A percentile compares a stretch with the other conserved stretches of the same genome.
Conservation (phyloP, 352 stramenopile genomes). For the Phytophthora lateralis region DNA sequence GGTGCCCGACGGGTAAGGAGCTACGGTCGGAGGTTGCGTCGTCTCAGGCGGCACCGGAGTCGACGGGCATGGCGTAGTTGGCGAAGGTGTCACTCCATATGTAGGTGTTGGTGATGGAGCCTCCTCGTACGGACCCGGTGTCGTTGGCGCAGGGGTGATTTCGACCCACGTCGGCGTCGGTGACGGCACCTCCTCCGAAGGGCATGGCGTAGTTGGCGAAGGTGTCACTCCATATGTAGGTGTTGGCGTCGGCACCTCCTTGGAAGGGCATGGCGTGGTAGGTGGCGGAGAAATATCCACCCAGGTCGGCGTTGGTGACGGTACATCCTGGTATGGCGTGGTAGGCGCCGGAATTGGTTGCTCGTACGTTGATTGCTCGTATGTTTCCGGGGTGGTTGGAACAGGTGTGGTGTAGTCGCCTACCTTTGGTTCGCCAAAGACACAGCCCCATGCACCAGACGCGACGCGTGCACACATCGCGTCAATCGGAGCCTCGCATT, state of each 20-base stretch:
- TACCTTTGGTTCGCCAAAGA: slow-evolving; percentile 27
- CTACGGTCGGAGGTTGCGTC: neutral
- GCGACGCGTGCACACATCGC: slow-evolving; percentile 52
- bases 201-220: slow-evolving; percentile 7
- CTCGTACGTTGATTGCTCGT: slow-evolving; percentile 2
- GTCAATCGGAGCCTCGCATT: slow-evolving; percentile 54
- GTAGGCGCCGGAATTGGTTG: slow-evolving; percentile 4
- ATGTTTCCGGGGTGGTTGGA: slow-evolving; percentile 29
- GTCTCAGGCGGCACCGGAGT: neutral
- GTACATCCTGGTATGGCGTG: slow-evolving; percentile 1
- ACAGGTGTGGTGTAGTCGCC: slow-evolving; percentile 22
- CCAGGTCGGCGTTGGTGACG: slow-evolving; percentile 8
- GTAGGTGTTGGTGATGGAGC: neutral
- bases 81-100: too few species aligned
- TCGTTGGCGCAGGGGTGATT: slow-evolving; percentile 8
- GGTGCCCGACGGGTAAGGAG: neutral
- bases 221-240: neutral
- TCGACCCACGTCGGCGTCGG: neutral
- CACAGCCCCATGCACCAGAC: slow-evolving; percentile 62
- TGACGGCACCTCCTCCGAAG: neutral
- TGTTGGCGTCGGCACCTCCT: neutral
- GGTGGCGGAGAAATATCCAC: slow-evolving; percentile 12
- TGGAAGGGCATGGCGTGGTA: slow-evolving; percentile 7
- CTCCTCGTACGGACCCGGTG: neutral
- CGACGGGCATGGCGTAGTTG: neutral